Evolutionary conservation across 768 basidiomycete genomes (phyloP), one percentile per base, ranked within the genome.

Genomic region (Amanita pallidorosea): DNA sequence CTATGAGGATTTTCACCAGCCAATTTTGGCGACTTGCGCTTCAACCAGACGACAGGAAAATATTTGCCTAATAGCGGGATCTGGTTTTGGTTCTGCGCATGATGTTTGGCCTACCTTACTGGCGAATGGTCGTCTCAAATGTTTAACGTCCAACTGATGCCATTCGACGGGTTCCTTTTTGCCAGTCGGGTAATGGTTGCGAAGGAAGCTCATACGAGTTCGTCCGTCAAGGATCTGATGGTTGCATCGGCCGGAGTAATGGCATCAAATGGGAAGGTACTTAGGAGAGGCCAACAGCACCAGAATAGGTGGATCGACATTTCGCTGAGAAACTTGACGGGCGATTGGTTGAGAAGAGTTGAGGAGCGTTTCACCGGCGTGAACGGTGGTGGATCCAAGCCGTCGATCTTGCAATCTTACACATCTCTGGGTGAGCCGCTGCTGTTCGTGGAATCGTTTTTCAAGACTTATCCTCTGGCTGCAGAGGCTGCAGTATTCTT

Each of bases 151-250:
- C 91, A 97, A 66, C 85, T 88, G 11, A 99, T 98, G 96, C 96
- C 96, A 1, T 96, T 93, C 70, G 95, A 98, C 57, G 96, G 95
- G 45, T 93, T 95, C 74, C 75, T 99, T 41, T 96, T 94, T 59
- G 96, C 88, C 5, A 88, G 86, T 61, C 87, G 96, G 49, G 92
- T 98, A 64, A 98, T 99, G 95, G 92, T 97, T 29, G 95, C 96
- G 45, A 93, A 92, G 69, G 96, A 99, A 67, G 92, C 95, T 3
- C 95, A 98, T 66, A 98, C 96, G 0, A 88, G 84, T 58, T 75
- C 89, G 2, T 84, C 85, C 6, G 94, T 99, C 66, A 99, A 98
- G 75, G 89, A 98, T 66, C 76, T 99, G 55, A 98, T 99, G 55
- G 85, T 97, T 52, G 88, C 85, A 41, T 93, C 95, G 2, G 61